Base-by-base conservation (phyloP, 148 eudicot genomes). In the Persicaria tinctoria region DNA sequence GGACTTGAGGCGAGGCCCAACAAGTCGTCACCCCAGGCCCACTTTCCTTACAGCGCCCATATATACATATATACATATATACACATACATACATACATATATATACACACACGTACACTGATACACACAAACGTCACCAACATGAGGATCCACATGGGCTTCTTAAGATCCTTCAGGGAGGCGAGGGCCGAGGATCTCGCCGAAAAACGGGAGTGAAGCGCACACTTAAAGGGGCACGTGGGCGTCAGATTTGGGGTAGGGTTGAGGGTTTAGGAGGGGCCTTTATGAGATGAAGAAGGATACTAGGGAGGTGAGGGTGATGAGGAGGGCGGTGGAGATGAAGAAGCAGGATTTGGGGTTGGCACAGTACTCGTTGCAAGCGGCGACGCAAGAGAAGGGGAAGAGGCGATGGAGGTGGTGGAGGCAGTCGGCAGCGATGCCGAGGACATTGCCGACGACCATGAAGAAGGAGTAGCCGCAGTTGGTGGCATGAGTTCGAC, bases 361-460 rank as follows among this genome's bases (percentile, higher is more conserved):
- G 7, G 98, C 98, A 68, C 98, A 93, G 64, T 93, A 93, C 0
- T 76, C 8, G 50, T 93, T 93, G 23, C 98, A 93, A 0, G 93
- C 91, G 0, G 18, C 0, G 0, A 97, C 91, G 44, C 79, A 75
- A 0, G 98, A 78, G 70, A 93, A 93, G 0, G 97, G 89, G 6
- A 91, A 74, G 0, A 86, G 0, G 16, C 79, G 77, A 85, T 87
- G 79, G 0, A 93, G 80, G 51, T 66, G 23, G 1, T 79, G 54
- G 78, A 62, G 76, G 0, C 97, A 84, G 0, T 97, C 98, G 5
- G 97, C 98, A 6, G 95, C 97, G 45, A 87, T 89, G 4, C 98
- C 98, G 12, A 89, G 73, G 2, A 93, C 79, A 76, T 88, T 91
- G 0, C 98, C 98, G 0, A 91, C 81, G 1, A 88, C 91, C 89